A percentile compares a stretch with the other conserved stretches of the same genome.
Conservation (phyloP, 352 stramenopile genomes). For the Sclerospora graminicola region DNA sequence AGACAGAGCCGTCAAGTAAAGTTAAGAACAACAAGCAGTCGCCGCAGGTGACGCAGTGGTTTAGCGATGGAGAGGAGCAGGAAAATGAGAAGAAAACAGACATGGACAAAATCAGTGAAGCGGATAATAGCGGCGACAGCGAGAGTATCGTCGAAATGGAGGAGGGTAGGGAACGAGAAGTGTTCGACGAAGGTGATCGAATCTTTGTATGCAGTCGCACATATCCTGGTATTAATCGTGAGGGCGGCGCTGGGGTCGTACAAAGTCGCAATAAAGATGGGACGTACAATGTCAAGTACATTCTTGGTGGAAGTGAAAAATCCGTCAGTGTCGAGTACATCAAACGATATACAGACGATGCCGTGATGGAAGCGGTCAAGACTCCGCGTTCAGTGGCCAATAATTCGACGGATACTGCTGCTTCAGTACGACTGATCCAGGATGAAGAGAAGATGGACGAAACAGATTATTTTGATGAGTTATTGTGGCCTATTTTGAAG, state of each 20-base stretch:
- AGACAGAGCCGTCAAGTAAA: constrained; percentile 12
- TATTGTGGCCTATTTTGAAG: constrained; percentile 69
- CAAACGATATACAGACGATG: constrained; percentile 52
- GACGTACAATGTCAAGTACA: constrained; percentile 79
- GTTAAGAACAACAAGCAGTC: neutral
- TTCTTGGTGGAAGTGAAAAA: constrained; percentile 72
- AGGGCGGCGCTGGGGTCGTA: constrained; percentile 51
- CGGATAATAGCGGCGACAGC: constrained; percentile 1
- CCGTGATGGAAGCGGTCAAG: constrained; percentile 67
- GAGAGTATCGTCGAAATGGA: constrained; percentile 12
- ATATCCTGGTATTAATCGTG: constrained; percentile 70
- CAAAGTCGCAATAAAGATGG: constrained; percentile 43
- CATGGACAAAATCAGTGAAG: neutral
- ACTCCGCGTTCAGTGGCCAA: constrained; percentile 21
- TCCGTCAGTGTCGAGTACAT: constrained; percentile 48
- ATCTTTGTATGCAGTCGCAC: constrained; percentile 72
- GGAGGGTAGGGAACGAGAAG: constrained; percentile 23
- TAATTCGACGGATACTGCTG: constrained; percentile 13
- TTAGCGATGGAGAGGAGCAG: constrained; percentile 18
- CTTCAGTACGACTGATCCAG: constrained; percentile 17
- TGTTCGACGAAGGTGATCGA: constrained; percentile 45
- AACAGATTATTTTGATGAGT: constrained; percentile 67
- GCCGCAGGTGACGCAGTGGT: constrained; percentile 22
- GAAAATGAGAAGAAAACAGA: constrained; percentile 14
- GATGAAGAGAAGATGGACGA: constrained; percentile 36